Base-by-base conservation (phyloP, 495 filamentous ascomycete genomes). In the Aspergillus olivimuriae region DNA sequence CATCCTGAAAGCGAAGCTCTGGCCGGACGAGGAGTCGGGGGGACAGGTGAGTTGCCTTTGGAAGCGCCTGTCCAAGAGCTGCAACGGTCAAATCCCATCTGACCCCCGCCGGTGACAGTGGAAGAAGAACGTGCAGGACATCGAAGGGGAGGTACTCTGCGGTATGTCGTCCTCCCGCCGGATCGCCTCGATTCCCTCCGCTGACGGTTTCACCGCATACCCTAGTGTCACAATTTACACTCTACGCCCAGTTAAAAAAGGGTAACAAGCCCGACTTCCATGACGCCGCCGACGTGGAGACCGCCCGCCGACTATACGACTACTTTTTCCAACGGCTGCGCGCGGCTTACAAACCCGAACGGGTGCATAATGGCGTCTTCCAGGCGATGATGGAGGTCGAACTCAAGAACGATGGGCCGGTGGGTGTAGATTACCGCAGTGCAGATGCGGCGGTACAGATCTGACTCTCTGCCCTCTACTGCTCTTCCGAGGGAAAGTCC, bases 341-440 rank as follows among this genome's bases (percentile, higher is more conserved):
- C 47, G 75, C 84, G 50, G 64, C 77, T 3, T 94, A 97, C 59
- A 61, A 67, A 4, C 61, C 78, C 6, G 87, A 89, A 12, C 84
- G 77, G 50, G 89, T 99, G 46, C 89, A 94, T 56, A 84, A 97
- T 57, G 94, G 94, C 11, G 81, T 95, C 26, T 99, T 97, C 61
- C 90, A 95, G 54, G 92, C 94, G 40, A 95, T 95, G 89, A 99
- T 97, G 92, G 85, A 96, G 54, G 92, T 96, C 45, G 85, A 86
- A 46, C 59, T 95, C 18, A 82, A 94, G 26, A 97, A 97, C 53
- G 90, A 97, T 59, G 91, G 90, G 44, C 90, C 90, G 61, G 90
- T 95, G 75, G 78, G 87, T 81, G 63, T 82, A 48, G 69, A 81
- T 58, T 82, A 76, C 65, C 67, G 69, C 63, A 82, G 76, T 73